These are phyloP conservation scores for Rhizophora apiculata DNA, from an alignment of 345 rosid species.

Conservation along the genomic window DNA sequence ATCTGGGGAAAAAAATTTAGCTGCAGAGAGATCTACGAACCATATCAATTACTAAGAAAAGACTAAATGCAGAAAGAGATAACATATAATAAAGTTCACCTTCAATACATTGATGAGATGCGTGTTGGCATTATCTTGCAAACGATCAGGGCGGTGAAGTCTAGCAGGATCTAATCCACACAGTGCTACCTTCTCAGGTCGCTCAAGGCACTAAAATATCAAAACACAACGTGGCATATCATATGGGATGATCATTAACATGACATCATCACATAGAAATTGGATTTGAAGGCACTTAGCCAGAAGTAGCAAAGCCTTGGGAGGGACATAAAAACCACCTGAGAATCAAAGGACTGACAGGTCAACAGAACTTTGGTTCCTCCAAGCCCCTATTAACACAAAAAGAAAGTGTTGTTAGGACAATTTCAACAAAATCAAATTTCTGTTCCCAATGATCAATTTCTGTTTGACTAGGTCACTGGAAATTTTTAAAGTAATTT, in stretches of 20 bases:
- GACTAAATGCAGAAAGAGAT: constrained; percentile 9
- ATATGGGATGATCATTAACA: neutral
- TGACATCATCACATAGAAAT: constrained; percentile 1
- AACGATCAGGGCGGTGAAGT: constrained; percentile 78
- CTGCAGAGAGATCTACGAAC: neutral
- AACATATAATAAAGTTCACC: constrained; percentile 33
- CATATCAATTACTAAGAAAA: neutral
- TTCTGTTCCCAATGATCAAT: constrained; percentile 3
- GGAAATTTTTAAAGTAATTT: neutral
- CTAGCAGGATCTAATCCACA: constrained; percentile 78
- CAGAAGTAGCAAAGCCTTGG: constrained; percentile 9
- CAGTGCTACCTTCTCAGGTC: constrained; percentile 68
- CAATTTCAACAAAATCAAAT: constrained; percentile 5
- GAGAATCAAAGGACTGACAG: constrained; percentile 61
- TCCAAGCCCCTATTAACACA: constrained; percentile 58
- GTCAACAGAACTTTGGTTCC: constrained; percentile 62
- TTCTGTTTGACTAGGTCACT: neutral
- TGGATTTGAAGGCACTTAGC: constrained; percentile 7
- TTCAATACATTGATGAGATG: constrained; percentile 61
- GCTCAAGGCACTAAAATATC: constrained; percentile 56
- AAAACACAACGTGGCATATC: neutral
- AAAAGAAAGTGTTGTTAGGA: constrained; percentile 12
- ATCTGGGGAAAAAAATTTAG: neutral
- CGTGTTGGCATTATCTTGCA: constrained; percentile 62
- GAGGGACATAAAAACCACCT: constrained; percentile 37